Evolutionary conservation across 2,329 filamentous ascomycete species (phyloP).

Genomic region (Ophiostoma piceae): DNA sequence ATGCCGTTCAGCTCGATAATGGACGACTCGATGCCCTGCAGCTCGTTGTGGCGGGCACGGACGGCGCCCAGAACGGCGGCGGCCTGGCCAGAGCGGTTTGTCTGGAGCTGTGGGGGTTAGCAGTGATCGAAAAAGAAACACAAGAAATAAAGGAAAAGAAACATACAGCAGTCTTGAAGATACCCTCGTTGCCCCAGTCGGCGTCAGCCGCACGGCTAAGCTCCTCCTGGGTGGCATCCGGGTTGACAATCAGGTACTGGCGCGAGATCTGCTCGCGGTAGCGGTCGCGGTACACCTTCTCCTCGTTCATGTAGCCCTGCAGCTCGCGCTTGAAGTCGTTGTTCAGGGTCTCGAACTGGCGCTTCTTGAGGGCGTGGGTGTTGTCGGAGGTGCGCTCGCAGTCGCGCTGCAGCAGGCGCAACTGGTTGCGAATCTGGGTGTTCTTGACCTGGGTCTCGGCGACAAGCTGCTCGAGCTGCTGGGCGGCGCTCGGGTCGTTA

Average conservation of each 20-base stretch:
- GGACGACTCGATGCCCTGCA: slow-evolving; percentile 73
- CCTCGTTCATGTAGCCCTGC: slow-evolving; percentile 64
- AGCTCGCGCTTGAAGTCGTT: slow-evolving; percentile 67
- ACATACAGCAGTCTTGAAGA: slow-evolving; percentile 77
- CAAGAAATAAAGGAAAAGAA: no score
- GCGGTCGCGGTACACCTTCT: slow-evolving; percentile 63
- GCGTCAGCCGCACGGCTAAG: slow-evolving; percentile 62
- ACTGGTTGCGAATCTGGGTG: slow-evolving; percentile 70
- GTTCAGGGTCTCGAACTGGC: slow-evolving; percentile 65
- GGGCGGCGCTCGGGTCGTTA: slow-evolving; percentile 51
- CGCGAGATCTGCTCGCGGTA: slow-evolving; percentile 74
- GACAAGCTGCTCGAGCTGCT: slow-evolving; percentile 62
- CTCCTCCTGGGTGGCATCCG: slow-evolving; percentile 69
- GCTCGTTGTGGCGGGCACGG: slow-evolving; percentile 75
- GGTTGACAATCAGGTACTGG: slow-evolving; percentile 77
- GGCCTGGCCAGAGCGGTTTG: slow-evolving; percentile 68
- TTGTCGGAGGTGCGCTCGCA: slow-evolving; percentile 57
- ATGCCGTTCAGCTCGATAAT: slow-evolving; percentile 64
- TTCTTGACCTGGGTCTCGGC: slow-evolving; percentile 67
- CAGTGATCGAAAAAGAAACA: neutral
- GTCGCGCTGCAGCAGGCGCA: slow-evolving; percentile 69
- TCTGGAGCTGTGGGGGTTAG: slow-evolving; percentile 54
- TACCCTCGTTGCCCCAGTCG: slow-evolving; percentile 71
- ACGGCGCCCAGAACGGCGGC: slow-evolving; percentile 70
- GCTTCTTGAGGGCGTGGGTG: slow-evolving; percentile 61